Evolutionary conservation across 768 basidiomycete genomes (phyloP), one percentile per base, ranked within the genome.

Genomic region (Termitomyces sp.): DNA sequence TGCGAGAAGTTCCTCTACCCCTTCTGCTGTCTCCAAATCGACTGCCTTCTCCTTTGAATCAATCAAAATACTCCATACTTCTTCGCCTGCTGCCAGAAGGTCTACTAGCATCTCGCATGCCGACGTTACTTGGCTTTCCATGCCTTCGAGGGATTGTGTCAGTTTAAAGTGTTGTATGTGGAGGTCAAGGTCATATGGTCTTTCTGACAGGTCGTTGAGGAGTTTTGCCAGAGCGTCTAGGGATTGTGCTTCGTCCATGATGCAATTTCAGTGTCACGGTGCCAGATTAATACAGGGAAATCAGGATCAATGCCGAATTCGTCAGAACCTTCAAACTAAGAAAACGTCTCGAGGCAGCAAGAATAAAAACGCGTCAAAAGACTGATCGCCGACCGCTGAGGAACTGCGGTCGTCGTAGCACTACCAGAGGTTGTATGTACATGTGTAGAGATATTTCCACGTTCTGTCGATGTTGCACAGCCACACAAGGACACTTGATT

Each of bases 21-120:
- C 83, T 43, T 78, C 73, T 16, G 70, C 65, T 2, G 79, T 79
- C n/a, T 83, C 73, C 20, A 86, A 52, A 58, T 87, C 73, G 2
- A 76, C 73, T 0, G 73, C 61, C n/a, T 71, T 65, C 45, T 76
- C 66, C 66, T 84, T 88, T 18, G 74, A 70, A 11, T 81, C 72
- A 31, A 91, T 75, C 40, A 91, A 72, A 20, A 84, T 82, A n/a
- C 85, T 54, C 91, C 91, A 94, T 20, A 89, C 78, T 33, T 88
- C 82, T 54, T 88, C 84, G 31, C 81, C 80, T 10, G 79, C 84
- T 7, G 88, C 82, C 59, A 85, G 73, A 60, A 80, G 83, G 50
- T 78, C 77, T 3, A 82, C 69, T 64, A 85, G 74, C 79, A 88
- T 85, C 63, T 88, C 84, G 61, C 82, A 76, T 16, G 89, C 91